Percentiles rank a stretch among this genome's conserved stretches.
phyloP scores from a whole-genome alignment of 306 rosid genomes.

The Citrullus amarus region DNA sequence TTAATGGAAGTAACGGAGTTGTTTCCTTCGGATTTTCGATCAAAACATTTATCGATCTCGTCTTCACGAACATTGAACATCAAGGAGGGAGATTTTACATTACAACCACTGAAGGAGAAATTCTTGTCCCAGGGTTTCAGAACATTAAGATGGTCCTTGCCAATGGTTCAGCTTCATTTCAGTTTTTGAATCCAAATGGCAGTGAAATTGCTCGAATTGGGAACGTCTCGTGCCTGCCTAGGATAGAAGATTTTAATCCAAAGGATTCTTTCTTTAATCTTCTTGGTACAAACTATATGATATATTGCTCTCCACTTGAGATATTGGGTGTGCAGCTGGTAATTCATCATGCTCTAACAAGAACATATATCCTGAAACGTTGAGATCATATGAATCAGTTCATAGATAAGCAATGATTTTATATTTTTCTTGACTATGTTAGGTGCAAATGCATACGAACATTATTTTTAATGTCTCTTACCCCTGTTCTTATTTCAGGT shows the following conservation, averaged over 20 bases:
- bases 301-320: slow-evolving; percentile 34
- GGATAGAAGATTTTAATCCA: not conserved
- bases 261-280: slow-evolving; percentile 22
- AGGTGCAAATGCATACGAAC: not conserved
- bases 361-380: not conserved
- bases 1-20: slow-evolving; percentile 17
- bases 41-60: slow-evolving; percentile 6
- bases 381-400: not conserved
- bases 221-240: slow-evolving; percentile 24
- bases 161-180: slow-evolving; percentile 21
- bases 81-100: slow-evolving; percentile 22
- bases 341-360: slow-evolving; percentile 8
- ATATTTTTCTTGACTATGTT: not conserved
- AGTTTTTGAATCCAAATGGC: slow-evolving; percentile 17
- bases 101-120: slow-evolving; percentile 31
- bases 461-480: not conserved
- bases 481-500: slow-evolving; percentile 34
- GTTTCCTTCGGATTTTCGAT: slow-evolving; percentile 31
- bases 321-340: slow-evolving; percentile 43
- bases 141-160: slow-evolving; percentile 15
- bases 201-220: not conserved
- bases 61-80: slow-evolving; percentile 14
- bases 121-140: slow-evolving; percentile 23
- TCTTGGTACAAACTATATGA: slow-evolving; percentile 16
- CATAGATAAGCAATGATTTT: not conserved